Evolutionary conservation across 2,329 filamentous ascomycete genomes (phyloP), one percentile per base, ranked within the genome.

Genomic region (Fusarium xylarioides): DNA sequence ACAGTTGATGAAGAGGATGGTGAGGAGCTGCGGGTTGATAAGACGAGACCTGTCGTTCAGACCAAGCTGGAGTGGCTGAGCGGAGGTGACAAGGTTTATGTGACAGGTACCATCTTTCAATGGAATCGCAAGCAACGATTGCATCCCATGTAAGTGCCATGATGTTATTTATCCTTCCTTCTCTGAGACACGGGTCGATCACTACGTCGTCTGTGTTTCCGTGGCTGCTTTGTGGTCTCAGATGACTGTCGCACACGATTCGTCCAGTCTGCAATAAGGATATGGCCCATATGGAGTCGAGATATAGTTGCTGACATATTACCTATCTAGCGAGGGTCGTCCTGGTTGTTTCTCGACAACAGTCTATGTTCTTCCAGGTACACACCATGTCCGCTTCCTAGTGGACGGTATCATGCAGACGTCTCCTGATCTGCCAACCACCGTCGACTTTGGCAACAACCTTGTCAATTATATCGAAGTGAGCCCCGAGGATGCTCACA

Each of bases 391-490:
- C 78, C 95, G 97, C 79, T 99, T 98, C 84, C 89, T 99, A 75
- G 95, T 98, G 56, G 95, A 98, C 83, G 93, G 93, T 66, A 92
- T 95, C 79, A 97, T 98, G 94, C 90, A 92, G 80, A 96, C 95
- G 19, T 96, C 94, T 21, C 91, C 93, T 68, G 90, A 93, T 73
- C 87, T 98, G 62, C 95, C 96, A 19, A 98, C 96, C 0, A 97
- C 96, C 4, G 96, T 99, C 66, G 96, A 99, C 81, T 98, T 97
- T 81, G 97, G 95, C 73, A 98, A 98, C 84, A 97, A 97, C 80
- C 87, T 99, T 23, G 95, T 99, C 83, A 99, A 99, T 83, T 99
- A 98, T 81, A 94, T 99, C 79, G 96, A 99, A 84, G 93, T 98
- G 70, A 93, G 89, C 77, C 90, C 93, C 40, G 92, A 95, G 63